Evolutionary conservation across 345 rosid genomes (phyloP), one percentile per base, ranked within the genome.

Genomic region (Arabis hirsuta): DNA sequence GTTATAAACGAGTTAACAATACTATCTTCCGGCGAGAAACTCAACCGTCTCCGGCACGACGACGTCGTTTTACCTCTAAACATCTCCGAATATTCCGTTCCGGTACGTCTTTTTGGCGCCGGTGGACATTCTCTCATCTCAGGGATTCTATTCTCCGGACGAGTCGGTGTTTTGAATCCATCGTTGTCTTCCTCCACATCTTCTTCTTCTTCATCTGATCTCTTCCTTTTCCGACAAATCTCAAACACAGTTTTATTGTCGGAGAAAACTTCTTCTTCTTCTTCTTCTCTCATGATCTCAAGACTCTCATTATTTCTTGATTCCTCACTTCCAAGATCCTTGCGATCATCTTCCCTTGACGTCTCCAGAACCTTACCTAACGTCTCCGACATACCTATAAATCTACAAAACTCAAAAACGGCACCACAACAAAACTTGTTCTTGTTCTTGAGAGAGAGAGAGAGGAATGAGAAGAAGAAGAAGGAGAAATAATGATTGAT

Each of bases 91-190:
- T 55, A 50, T 11, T 32, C 47, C 26, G 12, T 48, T 13, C 46
- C 24, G 7, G 26, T 20, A 3, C 8, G 5, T 51, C 13, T 65
- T 24, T 76, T 70, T 3, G 76, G 80, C 12, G 72, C 72, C 56
- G 62, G 62, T 44, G 80, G 80, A 7, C 80, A 76, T 71, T 76
- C 56, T 64, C 19, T 76, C 4, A 71, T 26, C 57, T 4, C 20
- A 42, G 68, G 72, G 50, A 76, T 71, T 65, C 43, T 76, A 65
- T 76, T 76, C 56, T 76, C 80, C 12, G 44, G 63, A 22, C 72
- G 62, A 39, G 80, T 76, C 22, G 80, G 80, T 10, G 80, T 65
- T 52, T 51, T 76, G n/a, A 64, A 76, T 31, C 76, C 76, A 4
- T 70, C 79, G 22, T 64, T 65, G 1, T 69, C 71, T 22, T 62